phyloP scores from a whole-genome alignment of 78 protist species.

The Pelomyxa schiedti region DNA sequence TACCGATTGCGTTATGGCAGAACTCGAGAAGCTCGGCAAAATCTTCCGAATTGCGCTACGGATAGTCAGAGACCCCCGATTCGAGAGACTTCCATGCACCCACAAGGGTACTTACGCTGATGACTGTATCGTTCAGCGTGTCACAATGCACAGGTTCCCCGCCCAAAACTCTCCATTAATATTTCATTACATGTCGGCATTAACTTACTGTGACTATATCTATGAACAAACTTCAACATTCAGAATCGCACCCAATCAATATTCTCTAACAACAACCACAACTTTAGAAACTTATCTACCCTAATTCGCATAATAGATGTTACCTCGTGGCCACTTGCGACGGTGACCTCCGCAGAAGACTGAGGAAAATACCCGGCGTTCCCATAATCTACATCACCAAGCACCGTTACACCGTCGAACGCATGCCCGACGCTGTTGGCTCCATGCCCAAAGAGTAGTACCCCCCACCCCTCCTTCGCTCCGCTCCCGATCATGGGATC shows the following conservation, averaged over 20 bases:
- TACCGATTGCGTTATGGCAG: constrained; percentile 98
- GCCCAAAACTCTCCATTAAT: no score
- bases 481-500: no score
- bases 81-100: constrained; percentile 81
- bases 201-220: no score
- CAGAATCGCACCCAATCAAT: no score
- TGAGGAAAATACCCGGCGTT: constrained; percentile 96
- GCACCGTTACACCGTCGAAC: constrained; percentile 78
- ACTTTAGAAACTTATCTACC: no score
- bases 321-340: constrained; percentile 96
- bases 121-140: constrained; percentile 92
- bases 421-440: constrained; percentile 83
- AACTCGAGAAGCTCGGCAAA: constrained; percentile 94
- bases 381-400: constrained; percentile 83
- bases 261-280: no score
- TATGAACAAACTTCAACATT: no score
- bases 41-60: constrained; percentile 73
- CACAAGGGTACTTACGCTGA: constrained; percentile 97
- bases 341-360: constrained; percentile 86
- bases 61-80: constrained; percentile 91
- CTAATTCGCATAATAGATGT: no score
- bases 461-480: no score
- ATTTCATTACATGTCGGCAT: no score
- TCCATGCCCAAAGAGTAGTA: no score
- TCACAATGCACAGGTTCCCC: constrained; percentile 34